Conservation (phyloP, 352 stramenopile genomes). For the Peronospora destructor region DNA sequence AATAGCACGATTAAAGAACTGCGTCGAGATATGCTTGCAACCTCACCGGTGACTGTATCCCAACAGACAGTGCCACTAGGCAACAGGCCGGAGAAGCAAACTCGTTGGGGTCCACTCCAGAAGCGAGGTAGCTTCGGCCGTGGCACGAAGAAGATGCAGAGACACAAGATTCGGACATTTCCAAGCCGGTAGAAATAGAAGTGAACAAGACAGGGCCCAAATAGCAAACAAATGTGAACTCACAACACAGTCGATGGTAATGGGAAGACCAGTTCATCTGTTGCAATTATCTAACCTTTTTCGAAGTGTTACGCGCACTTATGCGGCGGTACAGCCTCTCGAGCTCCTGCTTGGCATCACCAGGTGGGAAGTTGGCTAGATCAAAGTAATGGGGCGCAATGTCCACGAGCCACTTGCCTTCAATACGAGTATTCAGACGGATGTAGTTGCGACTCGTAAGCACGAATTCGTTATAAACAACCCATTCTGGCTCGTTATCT, state of each 20-base stretch:
- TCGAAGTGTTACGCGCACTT: conserved; percentile 28
- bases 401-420: conserved; percentile 88
- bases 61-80: conserved; percentile 8
- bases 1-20: conserved; percentile 53
- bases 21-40: conserved; percentile 14
- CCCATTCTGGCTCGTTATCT: conserved; percentile 95
- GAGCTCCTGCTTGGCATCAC: conserved; percentile 93
- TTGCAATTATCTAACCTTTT: conserved; percentile 29
- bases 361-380: conserved; percentile 95
- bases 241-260: conserved; percentile 4
- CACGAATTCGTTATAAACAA: conserved; percentile 98
- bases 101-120: conserved; percentile 3
- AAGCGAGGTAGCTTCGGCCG: conserved; percentile 24
- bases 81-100: conserved; percentile 11
- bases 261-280: conserved; percentile 24
- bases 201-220: neutral
- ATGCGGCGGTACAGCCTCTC: conserved; percentile 81
- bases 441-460: conserved; percentile 99
- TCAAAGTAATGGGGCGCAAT: conserved; percentile 98
- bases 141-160: conserved; percentile 54
- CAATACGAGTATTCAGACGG: conserved; percentile 92
- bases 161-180: conserved; percentile 44
- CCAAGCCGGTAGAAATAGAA: conserved; percentile 7
- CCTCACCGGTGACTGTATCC: neutral
- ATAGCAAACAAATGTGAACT: conserved; percentile 3